Base-by-base conservation (phyloP, 805 yeast species). In the Candida nanaspora region DNA sequence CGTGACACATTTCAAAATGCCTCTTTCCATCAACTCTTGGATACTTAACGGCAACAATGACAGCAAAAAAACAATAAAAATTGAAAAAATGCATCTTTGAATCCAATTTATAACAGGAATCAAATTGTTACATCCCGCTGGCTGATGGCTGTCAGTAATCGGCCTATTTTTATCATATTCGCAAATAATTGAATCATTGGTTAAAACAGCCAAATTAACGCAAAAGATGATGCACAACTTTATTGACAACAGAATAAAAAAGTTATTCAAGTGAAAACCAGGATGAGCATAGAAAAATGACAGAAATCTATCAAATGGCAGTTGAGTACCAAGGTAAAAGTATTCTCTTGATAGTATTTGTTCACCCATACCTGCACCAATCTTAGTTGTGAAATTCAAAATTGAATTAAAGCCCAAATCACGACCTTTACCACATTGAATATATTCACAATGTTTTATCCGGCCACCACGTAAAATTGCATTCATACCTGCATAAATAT, bases 361-460 rank as follows among this genome's bases (percentile, higher is more conserved):
- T 54, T 85, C 94, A 37, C 93, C 91, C 94, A 85, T 85, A 44
- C 93, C 94, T 41, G 93, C 86, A 36, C 94, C 94, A 59, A 85
- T 84, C 55, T 85, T 85, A 19, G 91, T 81, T 6, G 86, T 82
- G 62, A 85, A 85, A 58, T 82, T 84, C 60, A 82, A 70, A 53
- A 85, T 84, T 2, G 93, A 83, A 3, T 86, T 85, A 61, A 85
- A 84, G 4, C 94, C 93, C 54, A 85, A 69, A 65, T 85, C 93
- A 57, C 94, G 70, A 33, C 94, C 94, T 58, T 85, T 85, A 44
- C 94, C 94, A 64, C 94, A 85, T 54, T 85, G 94, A 48, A 76
- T 72, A 59, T 83, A 85, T 57, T 85, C 94, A 57, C 86, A 80
- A 53, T 85, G 93, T 53, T 82, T 82, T 49, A 85, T 84, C 49